Conservation (phyloP, 371 early-diverging fungal genomes). For the Lichtheimia ramosa region DNA sequence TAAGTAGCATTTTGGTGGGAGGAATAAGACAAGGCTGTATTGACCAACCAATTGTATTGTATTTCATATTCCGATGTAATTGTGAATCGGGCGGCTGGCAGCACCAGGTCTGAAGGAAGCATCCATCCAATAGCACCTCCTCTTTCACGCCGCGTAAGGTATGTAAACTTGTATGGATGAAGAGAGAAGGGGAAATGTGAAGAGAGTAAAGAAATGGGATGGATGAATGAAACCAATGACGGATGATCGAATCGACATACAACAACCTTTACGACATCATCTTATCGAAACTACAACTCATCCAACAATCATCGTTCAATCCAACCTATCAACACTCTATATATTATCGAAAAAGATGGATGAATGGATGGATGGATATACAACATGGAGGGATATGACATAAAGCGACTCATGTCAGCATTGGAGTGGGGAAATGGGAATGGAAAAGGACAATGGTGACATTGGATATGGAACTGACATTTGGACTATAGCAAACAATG, state of each 20-base stretch:
- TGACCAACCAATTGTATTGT: too few species aligned
- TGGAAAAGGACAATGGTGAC: neutral
- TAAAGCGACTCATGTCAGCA: too few species aligned
- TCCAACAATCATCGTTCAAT: neutral
- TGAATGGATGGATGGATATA: constrained; percentile 7
- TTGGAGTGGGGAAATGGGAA: neutral
- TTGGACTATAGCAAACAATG: constrained; percentile 4
- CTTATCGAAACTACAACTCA: neutral
- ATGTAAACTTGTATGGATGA: neutral
- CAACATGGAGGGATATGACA: neutral
- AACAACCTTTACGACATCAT: neutral
- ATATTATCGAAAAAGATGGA: neutral
- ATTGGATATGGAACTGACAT: neutral
- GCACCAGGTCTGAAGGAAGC: too few species aligned
- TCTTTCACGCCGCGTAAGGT: constrained; percentile 2
- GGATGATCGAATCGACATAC: neutral
- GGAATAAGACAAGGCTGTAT: too few species aligned
- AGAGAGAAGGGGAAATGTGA: neutral
- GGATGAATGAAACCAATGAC: neutral
- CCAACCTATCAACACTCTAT: neutral
- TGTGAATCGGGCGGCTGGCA: too few species aligned
- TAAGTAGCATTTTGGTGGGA: too few species aligned
- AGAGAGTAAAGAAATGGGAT: neutral
- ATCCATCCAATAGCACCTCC: neutral
- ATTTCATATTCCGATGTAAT: too few species aligned